Base-by-base conservation (phyloP, 148 eudicot species). In the Rhododendron kiyosumense region DNA sequence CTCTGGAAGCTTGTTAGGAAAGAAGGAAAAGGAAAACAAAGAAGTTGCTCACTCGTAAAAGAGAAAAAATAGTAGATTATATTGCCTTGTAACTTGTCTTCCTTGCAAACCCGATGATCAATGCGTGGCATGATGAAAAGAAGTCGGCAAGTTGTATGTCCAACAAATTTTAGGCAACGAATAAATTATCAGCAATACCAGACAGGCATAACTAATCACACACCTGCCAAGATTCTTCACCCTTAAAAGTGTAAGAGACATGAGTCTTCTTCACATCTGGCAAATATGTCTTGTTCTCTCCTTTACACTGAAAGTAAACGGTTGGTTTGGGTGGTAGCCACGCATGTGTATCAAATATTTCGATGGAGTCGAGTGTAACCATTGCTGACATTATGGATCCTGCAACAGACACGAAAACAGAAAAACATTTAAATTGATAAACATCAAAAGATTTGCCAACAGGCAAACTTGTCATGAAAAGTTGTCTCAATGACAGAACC, bases 201-300 rank as follows among this genome's bases (percentile, higher is more conserved):
- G 9, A 41, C 57, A 69, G n/a, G 38, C 51, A 74, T 74, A 59
- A 67, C 48, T 75, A 45, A 41, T 41, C 75, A 77, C 88, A 48
- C 80, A 94, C 96, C 96, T 94, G 96, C 94, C 94, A 94, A 83
- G 96, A 94, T 82, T 94, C 96, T 90, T 91, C 91, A 71, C 93
- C 94, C 83, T 86, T 92, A 85, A 94, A 94, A 11, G 78, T 74
- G 80, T 91, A 90, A 12, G 65, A 38, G 12, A 86, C 87, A 54
- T 89, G 78, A 30, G 86, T 84, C 48, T 89, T 76, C 89, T 90
- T 89, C 83, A 94, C 96, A 88, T 90, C 96, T 34, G 96, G 94
- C 85, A 94, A 84, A 77, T 41, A 32, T 28, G 87, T 91, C 86
- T 86, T 87, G 65, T 89, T 85, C 86, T 94, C 96, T 81, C 89